Percentiles rank a stretch among this genome's conserved stretches.
Evolutionary conservation across 2,329 filamentous ascomycete species (phyloP).

Genomic region (Sporothrix variecibatus): DNA sequence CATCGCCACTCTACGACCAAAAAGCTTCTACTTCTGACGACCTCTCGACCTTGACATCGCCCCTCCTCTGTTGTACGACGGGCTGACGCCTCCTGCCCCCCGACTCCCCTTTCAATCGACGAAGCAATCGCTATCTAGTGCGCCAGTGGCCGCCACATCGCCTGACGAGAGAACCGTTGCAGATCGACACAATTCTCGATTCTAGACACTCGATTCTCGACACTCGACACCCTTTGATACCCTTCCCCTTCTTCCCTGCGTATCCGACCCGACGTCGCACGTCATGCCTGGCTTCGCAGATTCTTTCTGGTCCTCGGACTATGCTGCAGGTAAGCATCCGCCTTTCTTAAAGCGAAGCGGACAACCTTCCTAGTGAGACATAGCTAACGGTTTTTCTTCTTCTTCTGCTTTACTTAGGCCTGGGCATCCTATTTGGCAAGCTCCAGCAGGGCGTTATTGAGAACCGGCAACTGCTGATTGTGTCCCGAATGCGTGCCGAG

Average conservation of each 20-base stretch:
- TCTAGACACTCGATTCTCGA: slow-evolving; percentile 12
- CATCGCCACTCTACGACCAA: not conserved
- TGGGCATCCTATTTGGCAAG: slow-evolving; percentile 94
- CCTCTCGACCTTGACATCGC: not conserved
- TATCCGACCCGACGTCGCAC: slow-evolving; percentile 27
- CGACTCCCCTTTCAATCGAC: not conserved
- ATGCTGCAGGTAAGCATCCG: slow-evolving; percentile 73
- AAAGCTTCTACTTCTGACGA: not conserved
- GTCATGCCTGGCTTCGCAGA: slow-evolving; percentile 87
- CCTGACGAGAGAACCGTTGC: slow-evolving; percentile 15
- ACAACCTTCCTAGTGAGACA: not conserved
- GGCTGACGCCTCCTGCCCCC: not conserved
- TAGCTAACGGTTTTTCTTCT: not conserved
- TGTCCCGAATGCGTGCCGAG: slow-evolving; percentile 92
- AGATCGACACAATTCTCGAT: not conserved
- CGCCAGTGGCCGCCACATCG: not conserved
- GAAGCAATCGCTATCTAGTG: not conserved
- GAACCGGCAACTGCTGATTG: slow-evolving; percentile 88
- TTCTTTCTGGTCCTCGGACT: slow-evolving; percentile 98
- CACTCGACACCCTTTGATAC: not conserved
- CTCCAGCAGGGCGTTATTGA: slow-evolving; percentile 94
- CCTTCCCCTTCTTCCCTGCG: not conserved
- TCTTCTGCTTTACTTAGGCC: slow-evolving; percentile 50
- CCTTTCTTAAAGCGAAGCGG: not conserved
- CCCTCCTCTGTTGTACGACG: not conserved